Evolutionary conservation across 495 filamentous ascomycete genomes (phyloP), one percentile per base, ranked within the genome.

Genomic region (Talaromyces stipitatus): DNA sequence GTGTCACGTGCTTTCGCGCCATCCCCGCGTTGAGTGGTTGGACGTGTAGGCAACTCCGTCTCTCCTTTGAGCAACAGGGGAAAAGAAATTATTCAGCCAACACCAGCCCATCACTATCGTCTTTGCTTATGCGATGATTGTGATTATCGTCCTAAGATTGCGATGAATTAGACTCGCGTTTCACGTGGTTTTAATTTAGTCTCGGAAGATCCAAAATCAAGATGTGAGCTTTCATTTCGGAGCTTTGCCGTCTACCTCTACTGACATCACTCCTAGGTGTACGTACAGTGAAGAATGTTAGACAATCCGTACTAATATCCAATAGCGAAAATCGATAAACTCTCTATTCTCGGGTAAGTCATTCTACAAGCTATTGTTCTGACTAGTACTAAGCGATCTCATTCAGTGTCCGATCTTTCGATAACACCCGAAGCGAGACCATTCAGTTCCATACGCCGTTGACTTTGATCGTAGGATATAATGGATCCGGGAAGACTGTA

Each of bases 401-500:
- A 38, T 12, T 61, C 59, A 90, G 94, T 65, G 80, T 98, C 62
- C 91, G 94, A 58, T 97, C 92, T 54, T 98, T 98, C 71, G 88
- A 89, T 71, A 87, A 89, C 63, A 78, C 74, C 23, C 74, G 78
- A 52, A 83, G 77, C 55, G 85, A 96, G 73, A 87, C 81, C n/a
- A 96, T 98, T 24, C 80, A 88, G 55, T 97, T 98, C 68, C 78
- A 91, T 54, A 86, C 89, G 6, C 94, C 94, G 14, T 77, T 98
- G 29, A 98, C 94, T 7, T 79, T 98, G 52, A 97, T 98, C 60
- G 94, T 98, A 54, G 94, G 94, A 43, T 89, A 89, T 64, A 98
- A 98, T 78, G 94, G 94, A 56, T 96, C 92, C 8, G 94, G 95
- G 43, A 98, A 98, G 74, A 98, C 94, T 46, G 82, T 84, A 71